Evolutionary conservation across 2,329 filamentous ascomycete genomes (phyloP), one percentile per base, ranked within the genome.

Genomic region (Ceratocystis destructans): DNA sequence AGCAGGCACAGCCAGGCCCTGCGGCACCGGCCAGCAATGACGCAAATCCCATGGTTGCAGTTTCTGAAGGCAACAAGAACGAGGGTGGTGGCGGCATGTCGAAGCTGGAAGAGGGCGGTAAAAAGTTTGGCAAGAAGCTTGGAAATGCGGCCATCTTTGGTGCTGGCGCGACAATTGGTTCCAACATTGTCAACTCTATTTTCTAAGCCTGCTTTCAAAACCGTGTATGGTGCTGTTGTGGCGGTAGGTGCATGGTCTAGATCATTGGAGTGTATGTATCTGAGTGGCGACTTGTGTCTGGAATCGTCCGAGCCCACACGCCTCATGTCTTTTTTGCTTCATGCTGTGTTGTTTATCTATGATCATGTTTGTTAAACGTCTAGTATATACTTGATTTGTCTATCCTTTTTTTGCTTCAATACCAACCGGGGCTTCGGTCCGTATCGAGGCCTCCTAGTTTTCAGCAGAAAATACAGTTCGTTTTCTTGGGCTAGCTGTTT

Each of bases 61-160:
- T 94, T 2, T 84, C 85, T 46, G 81, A 89, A 64, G 80, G 79
- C 65, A 74, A 76, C 66, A 71, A 70, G 74, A 80, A 79, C 73
- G 71, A 70, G 67, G 55, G 25, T 7, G 55, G 33, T 5, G 55
- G 55, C 28, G 55, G 55, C 28, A 59, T 59, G 55, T 17, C 64
- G 70, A 94, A 94, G 78, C 78, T 86, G 17, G 82, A 85, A 69
- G 82, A 90, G 76, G 83, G 86, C 66, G 91, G 90, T 66, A 96
- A 96, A 85, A 96, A 96, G 79, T 89, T 96, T 76, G 92, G 93
- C 70, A 96, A 95, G 84, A 97, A 96, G 61, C 71, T 79, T 57
- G 93, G 93, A 5, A 86, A 86, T 71, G 81, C 82, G 57, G 90
- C 91, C 33, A 90, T 96, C 71, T 96, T 96, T 72, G 93, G 93